Evolutionary conservation across 2,329 filamentous ascomycete genomes (phyloP).

Genomic region (Pseudodiploospora longispora): DNA sequence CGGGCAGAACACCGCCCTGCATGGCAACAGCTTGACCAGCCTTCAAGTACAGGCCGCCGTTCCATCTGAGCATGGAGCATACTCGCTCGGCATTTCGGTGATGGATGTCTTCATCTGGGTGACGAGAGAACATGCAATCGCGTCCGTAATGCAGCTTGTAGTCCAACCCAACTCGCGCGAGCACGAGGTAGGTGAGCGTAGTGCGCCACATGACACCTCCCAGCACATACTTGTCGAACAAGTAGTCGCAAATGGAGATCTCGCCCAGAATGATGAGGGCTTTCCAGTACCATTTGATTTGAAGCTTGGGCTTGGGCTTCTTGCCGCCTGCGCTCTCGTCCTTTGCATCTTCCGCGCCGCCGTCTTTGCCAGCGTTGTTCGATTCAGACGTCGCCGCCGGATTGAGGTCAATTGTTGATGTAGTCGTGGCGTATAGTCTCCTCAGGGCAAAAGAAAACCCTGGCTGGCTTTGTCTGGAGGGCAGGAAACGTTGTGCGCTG

Average conservation of each 20-base stretch:
- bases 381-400: too few species aligned
- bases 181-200: neutral
- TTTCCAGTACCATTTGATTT: constrained; percentile 7
- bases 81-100: constrained; percentile 2
- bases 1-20: constrained; percentile 2
- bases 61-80: constrained; percentile 3
- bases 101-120: constrained; percentile 1
- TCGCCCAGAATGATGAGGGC: neutral
- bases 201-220: constrained; percentile 4
- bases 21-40: constrained; percentile 7
- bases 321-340: neutral
- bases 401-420: too few species aligned
- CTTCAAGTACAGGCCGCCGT: constrained; percentile 6
- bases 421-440: too few species aligned
- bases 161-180: constrained; percentile 2
- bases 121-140: constrained; percentile 1
- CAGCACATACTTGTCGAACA: constrained; percentile 3
- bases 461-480: too few species aligned
- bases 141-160: constrained; percentile 6
- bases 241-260: neutral
- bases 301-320: neutral
- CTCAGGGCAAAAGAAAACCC: too few species aligned
- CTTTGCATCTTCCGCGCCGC: too few species aligned
- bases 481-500: too few species aligned
- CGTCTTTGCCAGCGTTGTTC: too few species aligned